Conservation (phyloP, 345 rosid species). For the Dipteronia dyeriana region DNA sequence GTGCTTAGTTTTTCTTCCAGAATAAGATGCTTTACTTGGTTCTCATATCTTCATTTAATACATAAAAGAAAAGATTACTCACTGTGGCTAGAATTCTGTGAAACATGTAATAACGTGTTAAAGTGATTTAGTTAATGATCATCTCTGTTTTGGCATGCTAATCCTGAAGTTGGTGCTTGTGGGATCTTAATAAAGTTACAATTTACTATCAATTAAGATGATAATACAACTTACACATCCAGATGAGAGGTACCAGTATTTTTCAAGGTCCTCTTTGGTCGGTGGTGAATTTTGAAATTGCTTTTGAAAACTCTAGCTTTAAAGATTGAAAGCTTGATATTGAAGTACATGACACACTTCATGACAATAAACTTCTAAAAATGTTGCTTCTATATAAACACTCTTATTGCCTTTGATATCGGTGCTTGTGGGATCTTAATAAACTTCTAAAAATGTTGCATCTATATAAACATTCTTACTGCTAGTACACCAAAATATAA, state of each 20-base stretch:
- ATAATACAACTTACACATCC: too few species aligned
- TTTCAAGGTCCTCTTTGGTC: background rate
- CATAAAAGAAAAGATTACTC: background rate
- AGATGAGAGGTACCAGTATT: background rate
- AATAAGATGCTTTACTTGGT: background rate
- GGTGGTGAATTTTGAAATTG: background rate
- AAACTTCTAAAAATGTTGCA: background rate
- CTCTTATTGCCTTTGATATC: background rate
- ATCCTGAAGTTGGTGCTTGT: background rate
- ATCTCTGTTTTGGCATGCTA: background rate
- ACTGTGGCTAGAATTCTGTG: background rate
- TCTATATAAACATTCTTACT: background rate
- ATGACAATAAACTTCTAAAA: background rate
- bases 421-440: too few species aligned
- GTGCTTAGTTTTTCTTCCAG: slow-evolving; percentile 4
- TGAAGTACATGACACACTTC: background rate
- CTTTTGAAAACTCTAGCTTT: background rate
- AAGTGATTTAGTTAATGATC: background rate
- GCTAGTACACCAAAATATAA: background rate
- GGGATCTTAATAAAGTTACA: background rate
- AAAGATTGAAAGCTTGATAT: background rate
- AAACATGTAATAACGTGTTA: background rate
- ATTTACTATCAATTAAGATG: background rate
- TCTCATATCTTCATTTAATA: background rate
- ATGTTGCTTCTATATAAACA: background rate